phyloP scores from a whole-genome alignment of 2,329 filamentous ascomycete genomes.

The Coleophoma eucalyptorum region DNA sequence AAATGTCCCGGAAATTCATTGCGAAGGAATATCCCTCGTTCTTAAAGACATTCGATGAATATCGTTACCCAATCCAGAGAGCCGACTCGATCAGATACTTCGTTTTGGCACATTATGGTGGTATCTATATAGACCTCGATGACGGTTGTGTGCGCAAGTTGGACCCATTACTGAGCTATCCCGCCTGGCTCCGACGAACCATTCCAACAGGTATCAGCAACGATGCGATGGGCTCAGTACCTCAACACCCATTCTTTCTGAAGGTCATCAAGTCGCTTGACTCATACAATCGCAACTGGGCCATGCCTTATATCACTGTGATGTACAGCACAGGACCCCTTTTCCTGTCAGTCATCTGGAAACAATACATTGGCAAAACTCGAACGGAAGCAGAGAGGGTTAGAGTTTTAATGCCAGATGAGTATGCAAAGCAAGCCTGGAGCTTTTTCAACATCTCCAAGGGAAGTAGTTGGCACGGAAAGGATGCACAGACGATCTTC shows the following conservation, averaged over 20 bases:
- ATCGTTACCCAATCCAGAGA: slow-evolving; percentile 71
- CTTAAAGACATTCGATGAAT: slow-evolving; percentile 68
- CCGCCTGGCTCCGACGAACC: slow-evolving; percentile 68
- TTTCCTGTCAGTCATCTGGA: slow-evolving; percentile 73
- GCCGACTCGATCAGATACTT: slow-evolving; percentile 80
- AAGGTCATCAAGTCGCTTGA: slow-evolving; percentile 65
- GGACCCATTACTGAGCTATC: slow-evolving; percentile 65
- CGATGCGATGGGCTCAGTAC: slow-evolving; percentile 72
- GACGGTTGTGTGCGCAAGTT: slow-evolving; percentile 28
- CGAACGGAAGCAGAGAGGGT: slow-evolving; percentile 49
- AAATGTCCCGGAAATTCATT: slow-evolving; percentile 67
- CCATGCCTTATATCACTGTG: slow-evolving; percentile 64
- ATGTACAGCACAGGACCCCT: slow-evolving; percentile 77
- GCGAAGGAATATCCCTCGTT: slow-evolving; percentile 74
- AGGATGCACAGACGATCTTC: slow-evolving; percentile 42
- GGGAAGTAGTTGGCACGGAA: slow-evolving; percentile 41
- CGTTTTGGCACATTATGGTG: slow-evolving; percentile 71
- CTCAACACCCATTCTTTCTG: slow-evolving; percentile 71
- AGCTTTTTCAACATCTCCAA: slow-evolving; percentile 61
- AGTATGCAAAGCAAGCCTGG: slow-evolving; percentile 66
- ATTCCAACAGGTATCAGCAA: slow-evolving; percentile 76
- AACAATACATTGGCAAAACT: slow-evolving; percentile 60
- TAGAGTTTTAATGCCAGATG: slow-evolving; percentile 64
- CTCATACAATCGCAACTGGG: slow-evolving; percentile 65
- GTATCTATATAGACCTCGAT: slow-evolving; percentile 79